Percentiles rank a stretch among this genome's conserved stretches.
These are phyloP conservation scores for Calonectria pteridis DNA, from an alignment of 2,329 filamentous ascomycete genomes.

Conservation along the genomic window DNA sequence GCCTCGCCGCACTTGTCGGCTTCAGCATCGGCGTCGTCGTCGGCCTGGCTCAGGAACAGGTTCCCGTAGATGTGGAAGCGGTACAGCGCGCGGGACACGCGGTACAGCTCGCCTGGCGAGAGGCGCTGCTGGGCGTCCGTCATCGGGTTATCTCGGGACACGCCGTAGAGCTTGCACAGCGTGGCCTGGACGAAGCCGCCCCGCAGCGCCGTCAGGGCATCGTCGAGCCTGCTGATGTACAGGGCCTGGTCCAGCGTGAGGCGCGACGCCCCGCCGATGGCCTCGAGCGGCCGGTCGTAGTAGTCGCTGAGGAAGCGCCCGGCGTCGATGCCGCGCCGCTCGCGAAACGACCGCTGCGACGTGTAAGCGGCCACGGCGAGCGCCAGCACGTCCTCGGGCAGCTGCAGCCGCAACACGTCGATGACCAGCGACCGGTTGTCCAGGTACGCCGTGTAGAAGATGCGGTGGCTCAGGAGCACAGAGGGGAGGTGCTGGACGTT, in stretches of 20 bases:
- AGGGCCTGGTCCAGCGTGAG: conserved; percentile 33
- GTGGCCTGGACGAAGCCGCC: conserved; percentile 25
- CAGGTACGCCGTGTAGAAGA: conserved; percentile 37
- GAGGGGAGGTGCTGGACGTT: conserved; percentile 33
- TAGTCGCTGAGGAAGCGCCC: conserved; percentile 29
- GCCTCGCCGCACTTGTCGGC: not conserved
- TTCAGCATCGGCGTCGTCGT: conserved; percentile 14
- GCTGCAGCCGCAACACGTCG: conserved; percentile 35
- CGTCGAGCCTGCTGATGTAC: conserved; percentile 30
- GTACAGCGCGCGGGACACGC: conserved; percentile 37
- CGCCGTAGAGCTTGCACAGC: conserved; percentile 32
- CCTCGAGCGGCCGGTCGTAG: conserved; percentile 27
- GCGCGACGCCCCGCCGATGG: conserved; percentile 18
- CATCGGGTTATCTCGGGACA: conserved; percentile 21
- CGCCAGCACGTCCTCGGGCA: conserved; percentile 28
- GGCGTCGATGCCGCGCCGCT: conserved; percentile 11
- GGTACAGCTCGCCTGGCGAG: conserved; percentile 29
- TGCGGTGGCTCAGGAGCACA: conserved; percentile 35
- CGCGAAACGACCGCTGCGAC: conserved; percentile 29
- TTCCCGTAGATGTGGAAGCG: conserved; percentile 41
- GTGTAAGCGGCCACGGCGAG: conserved; percentile 34
- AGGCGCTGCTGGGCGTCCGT: not conserved
- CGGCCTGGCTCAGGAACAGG: conserved; percentile 29
- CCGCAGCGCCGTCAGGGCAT: conserved; percentile 23
- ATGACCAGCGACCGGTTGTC: conserved; percentile 36